These are phyloP conservation scores for Haematococcus lacustris DNA, from an alignment of 139 green algal species.

Conservation along the genomic window DNA sequence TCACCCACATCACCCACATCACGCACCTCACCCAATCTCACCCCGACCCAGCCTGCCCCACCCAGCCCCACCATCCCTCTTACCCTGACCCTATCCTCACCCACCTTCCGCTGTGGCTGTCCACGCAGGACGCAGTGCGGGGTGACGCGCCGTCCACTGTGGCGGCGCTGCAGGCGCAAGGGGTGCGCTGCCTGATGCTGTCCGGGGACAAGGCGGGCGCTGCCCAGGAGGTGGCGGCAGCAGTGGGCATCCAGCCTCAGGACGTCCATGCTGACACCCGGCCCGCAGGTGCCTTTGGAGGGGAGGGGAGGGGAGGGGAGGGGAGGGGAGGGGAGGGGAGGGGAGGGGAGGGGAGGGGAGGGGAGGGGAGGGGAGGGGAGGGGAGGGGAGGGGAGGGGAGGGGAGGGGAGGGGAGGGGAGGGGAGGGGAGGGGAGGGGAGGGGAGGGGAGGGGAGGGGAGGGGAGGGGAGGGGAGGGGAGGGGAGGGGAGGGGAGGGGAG, in stretches of 20 bases:
- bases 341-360: too few species aligned
- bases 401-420: background rate
- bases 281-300: conserved; percentile 25
- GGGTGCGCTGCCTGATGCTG: background rate
- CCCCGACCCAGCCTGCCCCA: too few species aligned
- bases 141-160: background rate
- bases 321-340: background rate
- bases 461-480: too few species aligned
- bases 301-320: background rate
- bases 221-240: conserved; percentile 50
- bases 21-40: too few species aligned
- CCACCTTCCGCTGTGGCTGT: too few species aligned
- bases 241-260: conserved; percentile 45
- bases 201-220: conserved; percentile 18
- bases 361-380: too few species aligned
- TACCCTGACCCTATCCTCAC: too few species aligned
- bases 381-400: background rate
- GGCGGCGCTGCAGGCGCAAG: background rate
- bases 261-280: conserved; percentile 62
- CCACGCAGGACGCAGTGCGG: background rate
- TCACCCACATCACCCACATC: too few species aligned
- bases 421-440: too few species aligned
- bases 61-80: too few species aligned
- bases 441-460: too few species aligned
- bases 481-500: too few species aligned